Conservation (phyloP, 2,329 filamentous ascomycete genomes). For the Grosmannia clavigera region DNA sequence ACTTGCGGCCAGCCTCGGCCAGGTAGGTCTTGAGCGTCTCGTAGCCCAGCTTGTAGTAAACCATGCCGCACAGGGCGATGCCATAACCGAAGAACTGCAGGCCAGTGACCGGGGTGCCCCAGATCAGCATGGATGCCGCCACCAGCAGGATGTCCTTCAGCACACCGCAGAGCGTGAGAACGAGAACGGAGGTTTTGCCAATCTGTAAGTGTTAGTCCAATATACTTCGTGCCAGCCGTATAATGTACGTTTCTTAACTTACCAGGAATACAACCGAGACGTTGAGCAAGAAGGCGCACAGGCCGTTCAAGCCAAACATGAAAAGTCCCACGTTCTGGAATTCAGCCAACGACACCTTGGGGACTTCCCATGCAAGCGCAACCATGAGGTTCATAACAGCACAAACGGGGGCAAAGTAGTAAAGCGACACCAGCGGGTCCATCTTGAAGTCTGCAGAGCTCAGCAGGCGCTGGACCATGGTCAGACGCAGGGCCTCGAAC, state of each 20-base stretch:
- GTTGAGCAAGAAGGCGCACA: constrained; percentile 70
- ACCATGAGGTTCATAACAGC: constrained; percentile 69
- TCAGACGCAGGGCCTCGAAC: constrained; percentile 72
- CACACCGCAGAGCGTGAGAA: constrained; percentile 77
- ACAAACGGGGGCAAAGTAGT: constrained; percentile 81
- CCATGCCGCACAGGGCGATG: constrained; percentile 65
- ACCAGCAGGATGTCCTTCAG: constrained; percentile 83
- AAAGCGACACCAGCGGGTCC: constrained; percentile 78
- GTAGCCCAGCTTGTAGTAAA: constrained; percentile 76
- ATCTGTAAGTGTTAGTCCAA: constrained; percentile 40
- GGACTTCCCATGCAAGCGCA: constrained; percentile 62
- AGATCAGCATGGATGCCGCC: constrained; percentile 66
- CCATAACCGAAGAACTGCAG: constrained; percentile 77
- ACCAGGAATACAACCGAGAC: constrained; percentile 79
- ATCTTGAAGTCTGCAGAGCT: constrained; percentile 82
- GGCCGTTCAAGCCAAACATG: constrained; percentile 63
- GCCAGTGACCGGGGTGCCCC: constrained; percentile 59
- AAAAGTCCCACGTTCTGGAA: constrained; percentile 61
- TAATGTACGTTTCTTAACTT: constrained; percentile 24
- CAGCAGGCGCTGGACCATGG: constrained; percentile 73
- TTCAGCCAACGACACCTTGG: constrained; percentile 54
- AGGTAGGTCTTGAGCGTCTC: constrained; percentile 76
- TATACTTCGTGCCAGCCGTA: constrained; percentile 10
- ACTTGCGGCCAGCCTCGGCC: constrained; percentile 58
- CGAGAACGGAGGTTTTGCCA: constrained; percentile 75